These are phyloP conservation scores for Lathyrus tuberosus DNA, from an alignment of 306 rosid species.

Conservation along the genomic window DNA sequence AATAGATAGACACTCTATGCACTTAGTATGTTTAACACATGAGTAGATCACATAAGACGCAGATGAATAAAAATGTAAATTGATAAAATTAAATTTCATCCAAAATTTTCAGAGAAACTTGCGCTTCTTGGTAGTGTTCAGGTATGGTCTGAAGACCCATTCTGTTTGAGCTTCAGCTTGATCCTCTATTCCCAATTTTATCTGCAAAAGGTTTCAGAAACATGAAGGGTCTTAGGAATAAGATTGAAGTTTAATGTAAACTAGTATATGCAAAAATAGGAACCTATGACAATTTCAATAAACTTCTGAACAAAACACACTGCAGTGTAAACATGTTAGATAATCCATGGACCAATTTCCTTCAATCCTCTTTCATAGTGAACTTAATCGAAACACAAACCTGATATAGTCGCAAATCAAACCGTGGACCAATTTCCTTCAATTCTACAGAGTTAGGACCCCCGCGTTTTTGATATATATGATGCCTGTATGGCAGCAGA, in stretches of 20 bases:
- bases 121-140: constrained; percentile 74
- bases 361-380: no score
- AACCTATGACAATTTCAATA: no score
- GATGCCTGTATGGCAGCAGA: constrained; percentile 60
- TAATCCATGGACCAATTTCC: no score
- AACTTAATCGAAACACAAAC: constrained; percentile 47
- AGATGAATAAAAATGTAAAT: no score
- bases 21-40: no score
- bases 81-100: no score
- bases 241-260: no score
- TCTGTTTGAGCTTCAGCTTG: constrained; percentile 79
- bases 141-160: constrained; percentile 81
- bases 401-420: constrained; percentile 78
- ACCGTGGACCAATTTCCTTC: constrained; percentile 94
- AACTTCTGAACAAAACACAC: no score
- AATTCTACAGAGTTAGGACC: constrained; percentile 82
- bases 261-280: no score
- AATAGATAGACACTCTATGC: no score
- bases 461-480: constrained; percentile 72
- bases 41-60: no score
- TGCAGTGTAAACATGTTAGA: no score
- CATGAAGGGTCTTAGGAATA: constrained; percentile 1
- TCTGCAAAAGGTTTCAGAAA: constrained; percentile 46
- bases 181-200: constrained; percentile 80
- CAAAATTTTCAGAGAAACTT: constrained; percentile 51